Evolutionary conservation across 2,329 filamentous ascomycete genomes (phyloP).

Genomic region (Fusarium mundagurra): DNA sequence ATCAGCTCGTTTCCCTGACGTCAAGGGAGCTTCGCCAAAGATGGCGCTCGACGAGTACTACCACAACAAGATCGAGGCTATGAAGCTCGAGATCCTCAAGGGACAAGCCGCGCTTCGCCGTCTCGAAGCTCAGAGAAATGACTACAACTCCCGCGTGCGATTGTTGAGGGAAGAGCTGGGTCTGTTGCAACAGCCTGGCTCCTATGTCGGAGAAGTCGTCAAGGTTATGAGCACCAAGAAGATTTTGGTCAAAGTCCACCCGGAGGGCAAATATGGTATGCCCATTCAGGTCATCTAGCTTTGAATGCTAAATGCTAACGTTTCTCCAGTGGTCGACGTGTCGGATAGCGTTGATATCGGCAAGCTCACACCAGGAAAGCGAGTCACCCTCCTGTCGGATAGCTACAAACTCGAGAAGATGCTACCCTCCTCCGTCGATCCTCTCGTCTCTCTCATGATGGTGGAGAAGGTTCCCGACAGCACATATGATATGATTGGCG

Average conservation of each 20-base stretch:
- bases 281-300: background rate
- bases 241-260: conserved; percentile 98
- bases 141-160: conserved; percentile 98
- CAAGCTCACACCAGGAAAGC: conserved; percentile 97
- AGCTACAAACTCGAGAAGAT: conserved; percentile 99
- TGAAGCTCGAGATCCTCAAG: conserved; percentile 99
- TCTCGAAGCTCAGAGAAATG: conserved; percentile 96
- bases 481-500: conserved; percentile 99
- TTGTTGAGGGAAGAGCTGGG: conserved; percentile 95
- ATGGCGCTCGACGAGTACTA: conserved; percentile 99
- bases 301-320: background rate
- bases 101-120: conserved; percentile 94
- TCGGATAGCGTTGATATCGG: conserved; percentile 92
- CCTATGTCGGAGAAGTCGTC: conserved; percentile 99
- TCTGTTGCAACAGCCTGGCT: conserved; percentile 94
- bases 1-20: conserved; percentile 17
- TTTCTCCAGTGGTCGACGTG: conserved; percentile 84
- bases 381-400: conserved; percentile 94
- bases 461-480: conserved; percentile 99
- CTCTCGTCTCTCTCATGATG: conserved; percentile 99
- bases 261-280: conserved; percentile 99
- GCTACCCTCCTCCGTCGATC: conserved; percentile 96
- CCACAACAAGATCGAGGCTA: conserved; percentile 99
- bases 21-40: conserved; percentile 54
- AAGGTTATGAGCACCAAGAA: conserved; percentile 99